A percentile compares a stretch with the other conserved stretches of the same genome.
Conservation (phyloP, 2,329 filamentous ascomycete genomes). For the Ophiostoma ips region DNA sequence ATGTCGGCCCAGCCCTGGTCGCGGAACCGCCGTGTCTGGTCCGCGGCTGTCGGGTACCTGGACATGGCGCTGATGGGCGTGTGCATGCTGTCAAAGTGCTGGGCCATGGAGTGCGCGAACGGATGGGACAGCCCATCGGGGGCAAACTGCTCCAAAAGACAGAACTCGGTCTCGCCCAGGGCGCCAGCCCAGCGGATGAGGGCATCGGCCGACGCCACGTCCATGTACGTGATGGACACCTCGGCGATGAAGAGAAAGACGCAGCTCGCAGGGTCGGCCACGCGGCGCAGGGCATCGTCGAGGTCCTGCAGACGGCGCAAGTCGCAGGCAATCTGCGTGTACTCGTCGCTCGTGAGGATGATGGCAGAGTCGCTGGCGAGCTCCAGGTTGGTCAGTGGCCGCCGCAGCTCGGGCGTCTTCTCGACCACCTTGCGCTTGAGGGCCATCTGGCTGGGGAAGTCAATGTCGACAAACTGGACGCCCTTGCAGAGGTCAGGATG, state of each 20-base stretch:
- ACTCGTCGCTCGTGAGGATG: constrained; percentile 52
- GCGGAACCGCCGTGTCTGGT: constrained; percentile 56
- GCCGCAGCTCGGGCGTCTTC: constrained; percentile 44
- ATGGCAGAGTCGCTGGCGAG: constrained; percentile 30
- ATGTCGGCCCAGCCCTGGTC: constrained; percentile 53
- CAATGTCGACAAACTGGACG: constrained; percentile 67
- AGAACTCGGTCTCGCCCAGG: constrained; percentile 55
- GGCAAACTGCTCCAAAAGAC: constrained; percentile 72
- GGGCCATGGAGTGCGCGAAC: constrained; percentile 75
- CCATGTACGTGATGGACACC: constrained; percentile 86
- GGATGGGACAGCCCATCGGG: constrained; percentile 66
- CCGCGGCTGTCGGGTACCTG: constrained; percentile 50
- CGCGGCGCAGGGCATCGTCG: constrained; percentile 40
- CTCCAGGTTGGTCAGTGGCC: constrained; percentile 32
- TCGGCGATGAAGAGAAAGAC: constrained; percentile 72
- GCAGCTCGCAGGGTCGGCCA: constrained; percentile 43
- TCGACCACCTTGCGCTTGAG: constrained; percentile 59
- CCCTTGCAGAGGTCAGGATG: constrained; percentile 44
- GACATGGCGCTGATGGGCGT: constrained; percentile 64
- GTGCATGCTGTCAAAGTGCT: constrained; percentile 67
- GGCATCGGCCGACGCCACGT: constrained; percentile 54
- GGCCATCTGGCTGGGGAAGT: constrained; percentile 67
- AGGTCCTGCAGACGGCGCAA: constrained; percentile 53
- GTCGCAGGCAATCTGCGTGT: constrained; percentile 71
- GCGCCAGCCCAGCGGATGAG: constrained; percentile 65